Base-by-base conservation (phyloP, 768 basidiomycete species). In the Lactifluus hygrophoroides region DNA sequence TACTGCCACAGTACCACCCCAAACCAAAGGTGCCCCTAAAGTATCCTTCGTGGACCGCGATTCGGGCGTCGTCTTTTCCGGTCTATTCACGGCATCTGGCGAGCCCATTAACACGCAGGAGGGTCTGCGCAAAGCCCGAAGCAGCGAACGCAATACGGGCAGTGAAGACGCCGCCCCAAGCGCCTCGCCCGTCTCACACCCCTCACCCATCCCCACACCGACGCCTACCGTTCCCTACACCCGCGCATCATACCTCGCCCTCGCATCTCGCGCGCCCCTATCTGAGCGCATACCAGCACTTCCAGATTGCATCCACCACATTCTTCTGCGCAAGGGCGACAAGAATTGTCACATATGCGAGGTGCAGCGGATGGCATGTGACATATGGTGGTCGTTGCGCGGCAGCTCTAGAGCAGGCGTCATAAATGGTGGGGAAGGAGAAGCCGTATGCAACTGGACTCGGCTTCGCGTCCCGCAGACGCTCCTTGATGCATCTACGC, bases 61-160 rank as follows among this genome's bases (percentile, higher is more conserved):
- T 10, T 54, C 58, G 6, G 58, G 58, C 14, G 46, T 60, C 21
- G 17, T 50, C 48, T 51, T 55, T 27, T 45, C 48, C 28, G 3
- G 32, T 19, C 19, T 59, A 3, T 23, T n/a, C 34, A 28, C 13
- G 25, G 46, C 58, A 5, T 21, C 46, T 9, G 58, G 58, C 32
- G 58, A 54, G 28, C 28, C 5, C 35, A 40, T 51, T 27, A 50
- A 35, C 8, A 23, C 35, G 0, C 40, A 32, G 1, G 42, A 38
- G 0, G 48, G 51, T 14, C 49, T 55, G 35, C 46, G 16, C n/a
- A 59, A 54, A 25, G 11, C 38, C 8, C 32, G 11, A 8, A 37
- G 23, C 34, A 11, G 6, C 9, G 49, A n/a, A 19, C 21, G 37
- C 0, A 46, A 52, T 0, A 50, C 38, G 7, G 17, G 17, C 19